phyloP scores from a whole-genome alignment of 129 eudicot species.

The Flaveria trinervia region DNA sequence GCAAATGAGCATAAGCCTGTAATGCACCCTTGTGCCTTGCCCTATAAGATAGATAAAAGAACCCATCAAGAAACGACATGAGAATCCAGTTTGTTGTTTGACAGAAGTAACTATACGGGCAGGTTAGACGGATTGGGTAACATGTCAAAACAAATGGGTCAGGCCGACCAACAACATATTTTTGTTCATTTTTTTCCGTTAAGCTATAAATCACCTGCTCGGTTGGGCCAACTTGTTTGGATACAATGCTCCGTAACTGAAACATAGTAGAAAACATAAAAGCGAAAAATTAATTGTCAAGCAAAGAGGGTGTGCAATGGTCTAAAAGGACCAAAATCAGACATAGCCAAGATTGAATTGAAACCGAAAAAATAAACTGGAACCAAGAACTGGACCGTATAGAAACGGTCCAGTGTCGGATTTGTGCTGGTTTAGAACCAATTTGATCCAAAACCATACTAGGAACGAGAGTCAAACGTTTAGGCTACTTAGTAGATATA shows the following conservation, averaged over 20 bases:
- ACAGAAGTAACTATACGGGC: background rate
- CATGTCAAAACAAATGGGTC: background rate
- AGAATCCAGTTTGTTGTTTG: background rate
- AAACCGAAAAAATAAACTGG: background rate
- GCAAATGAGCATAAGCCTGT: conserved; percentile 72
- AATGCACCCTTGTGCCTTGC: conserved; percentile 71
- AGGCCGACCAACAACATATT: background rate
- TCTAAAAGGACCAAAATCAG: background rate
- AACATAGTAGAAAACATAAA: background rate
- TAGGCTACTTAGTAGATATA: background rate
- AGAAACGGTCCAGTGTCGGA: background rate
- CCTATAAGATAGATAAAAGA: conserved; percentile 18
- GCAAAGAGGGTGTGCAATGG: background rate
- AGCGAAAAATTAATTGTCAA: background rate
- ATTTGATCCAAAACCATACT: background rate
- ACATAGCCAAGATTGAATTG: background rate
- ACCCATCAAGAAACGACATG: conserved; percentile 6
- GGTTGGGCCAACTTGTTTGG: conserved; percentile 85
- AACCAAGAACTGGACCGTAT: background rate
- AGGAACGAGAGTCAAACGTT: background rate
- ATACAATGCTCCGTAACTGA: conserved; percentile 78
- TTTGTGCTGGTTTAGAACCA: background rate
- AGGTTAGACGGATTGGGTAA: background rate
- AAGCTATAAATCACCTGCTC: conserved; percentile 57
- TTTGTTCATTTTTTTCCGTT: background rate